phyloP scores from a whole-genome alignment of 495 filamentous ascomycete species.

The Xylaria sp. region DNA sequence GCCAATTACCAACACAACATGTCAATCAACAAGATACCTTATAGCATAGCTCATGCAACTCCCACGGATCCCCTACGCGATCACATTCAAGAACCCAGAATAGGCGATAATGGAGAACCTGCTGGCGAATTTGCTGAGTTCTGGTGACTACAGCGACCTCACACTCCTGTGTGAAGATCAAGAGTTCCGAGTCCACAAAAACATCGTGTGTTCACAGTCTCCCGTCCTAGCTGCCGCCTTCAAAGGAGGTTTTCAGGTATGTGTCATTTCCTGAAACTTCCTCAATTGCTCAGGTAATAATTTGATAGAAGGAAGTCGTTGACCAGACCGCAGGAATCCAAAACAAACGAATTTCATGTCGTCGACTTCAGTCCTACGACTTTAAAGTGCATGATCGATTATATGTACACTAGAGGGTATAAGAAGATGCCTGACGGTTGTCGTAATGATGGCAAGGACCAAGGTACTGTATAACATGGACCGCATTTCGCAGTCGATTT shows the following conservation, averaged over 20 bases:
- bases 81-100: not conserved
- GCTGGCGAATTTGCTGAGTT: not conserved
- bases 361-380: not conserved
- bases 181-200: not conserved
- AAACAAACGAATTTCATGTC: slow-evolving; percentile 9
- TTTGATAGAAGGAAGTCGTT: too few relatives aligned
- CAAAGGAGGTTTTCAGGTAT: not conserved
- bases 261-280: not conserved
- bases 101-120: not conserved
- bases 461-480: not conserved
- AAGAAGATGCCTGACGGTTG: not conserved
- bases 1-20: too few relatives aligned
- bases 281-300: not conserved
- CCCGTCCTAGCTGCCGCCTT: not conserved
- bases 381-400: slow-evolving; percentile 8
- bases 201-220: slow-evolving; percentile 1
- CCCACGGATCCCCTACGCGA: too few relatives aligned
- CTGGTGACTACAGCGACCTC: not conserved
- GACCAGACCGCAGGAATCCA: not conserved
- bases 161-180: slow-evolving; percentile 3
- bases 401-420: slow-evolving; percentile 5
- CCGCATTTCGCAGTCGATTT: not conserved
- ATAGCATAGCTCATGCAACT: not conserved
- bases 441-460: not conserved
- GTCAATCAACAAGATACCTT: too few relatives aligned